A percentile compares a stretch with the other conserved stretches of the same genome.
phyloP scores from a whole-genome alignment of 805 yeast species.

The Saccharomycopsis javanensis region DNA sequence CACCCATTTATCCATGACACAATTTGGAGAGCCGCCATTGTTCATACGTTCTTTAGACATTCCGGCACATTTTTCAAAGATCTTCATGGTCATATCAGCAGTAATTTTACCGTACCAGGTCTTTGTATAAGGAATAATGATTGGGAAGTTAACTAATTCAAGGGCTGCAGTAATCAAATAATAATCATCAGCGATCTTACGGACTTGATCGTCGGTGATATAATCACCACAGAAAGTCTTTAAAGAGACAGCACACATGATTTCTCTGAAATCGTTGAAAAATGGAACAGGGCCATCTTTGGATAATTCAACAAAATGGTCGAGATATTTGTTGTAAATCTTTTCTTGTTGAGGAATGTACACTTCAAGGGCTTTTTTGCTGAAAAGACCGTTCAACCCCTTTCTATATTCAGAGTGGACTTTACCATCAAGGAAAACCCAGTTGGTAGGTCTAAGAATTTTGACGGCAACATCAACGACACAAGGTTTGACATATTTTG shows the following conservation, averaged over 20 bases:
- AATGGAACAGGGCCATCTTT: slow-evolving; percentile 61
- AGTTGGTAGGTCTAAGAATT: slow-evolving; percentile 87
- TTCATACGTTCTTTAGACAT: slow-evolving; percentile 75
- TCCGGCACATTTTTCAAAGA: slow-evolving; percentile 81
- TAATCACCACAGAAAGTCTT: slow-evolving; percentile 94
- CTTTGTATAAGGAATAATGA: slow-evolving; percentile 90
- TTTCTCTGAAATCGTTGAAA: slow-evolving; percentile 92
- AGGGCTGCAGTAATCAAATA: slow-evolving; percentile 89
- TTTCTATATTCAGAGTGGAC: slow-evolving; percentile 90
- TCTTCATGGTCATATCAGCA: slow-evolving; percentile 89
- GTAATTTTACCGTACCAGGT: slow-evolving; percentile 95
- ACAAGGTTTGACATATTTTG: slow-evolving; percentile 89
- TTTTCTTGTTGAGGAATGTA: slow-evolving; percentile 81
- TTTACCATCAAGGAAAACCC: slow-evolving; percentile 97
- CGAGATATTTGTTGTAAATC: slow-evolving; percentile 75
- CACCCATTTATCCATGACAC: slow-evolving; percentile 96
- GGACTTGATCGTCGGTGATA: slow-evolving; percentile 85
- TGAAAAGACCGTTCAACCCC: slow-evolving; percentile 81
- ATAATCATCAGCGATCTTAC: slow-evolving; percentile 84
- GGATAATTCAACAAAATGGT: slow-evolving; percentile 48
- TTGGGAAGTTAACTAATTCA: slow-evolving; percentile 96
- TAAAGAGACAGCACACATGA: slow-evolving; percentile 88
- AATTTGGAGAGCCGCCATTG: slow-evolving; percentile 65
- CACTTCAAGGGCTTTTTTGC: slow-evolving; percentile 68
- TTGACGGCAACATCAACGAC: slow-evolving; percentile 96